Evolutionary conservation across 257 asterid species (phyloP), one percentile per base, ranked within the genome.

Genomic region (Nemophila menziesii): DNA sequence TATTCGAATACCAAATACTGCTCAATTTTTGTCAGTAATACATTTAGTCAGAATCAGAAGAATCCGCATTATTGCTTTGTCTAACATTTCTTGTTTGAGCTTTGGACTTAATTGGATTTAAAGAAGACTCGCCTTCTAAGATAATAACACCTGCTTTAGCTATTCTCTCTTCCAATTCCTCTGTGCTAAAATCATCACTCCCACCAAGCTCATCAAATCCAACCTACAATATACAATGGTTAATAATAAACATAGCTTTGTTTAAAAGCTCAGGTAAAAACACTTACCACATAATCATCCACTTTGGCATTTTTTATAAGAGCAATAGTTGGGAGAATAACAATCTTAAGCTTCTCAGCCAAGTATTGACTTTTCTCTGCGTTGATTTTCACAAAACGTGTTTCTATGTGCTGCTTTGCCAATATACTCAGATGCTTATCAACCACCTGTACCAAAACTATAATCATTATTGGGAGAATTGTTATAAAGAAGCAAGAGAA

Each of bases 161-260:
- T 48, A 90, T 48, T 60, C 99, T 79, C 71, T 79, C 96, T 66
- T 90, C 96, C 43, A 90, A 74, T 55, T 79, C 92, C 64, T 86
- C 96, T 0, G 96, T 90, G 69, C 80, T 79, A 74, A 90, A 90
- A 11, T 74, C 92, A 53, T 90, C 99, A 6, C 29, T 82, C 44
- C 92, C 95, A 11, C 99, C 96, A 40, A 90, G 92, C 71, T 90
- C 93, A 60, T 90, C 95, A 44, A 90, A 90, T 11, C 99, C 99
- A 63, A 90, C 96, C 96, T 81, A 46, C 48, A 52, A 27, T 44
- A 54, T 23, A 48, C 48, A 34, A 17, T 38, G 48, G 16, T 50
- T 44, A 52, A 50, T 39, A 44, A 41, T 18, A 44, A 46, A n/a
- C 15, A n/a, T 34, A 33, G 48, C 12, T 41, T 12, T 13, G 49